These are phyloP conservation scores for Saturnispora hagleri DNA, from an alignment of 805 yeast species.

Conservation along the genomic window DNA sequence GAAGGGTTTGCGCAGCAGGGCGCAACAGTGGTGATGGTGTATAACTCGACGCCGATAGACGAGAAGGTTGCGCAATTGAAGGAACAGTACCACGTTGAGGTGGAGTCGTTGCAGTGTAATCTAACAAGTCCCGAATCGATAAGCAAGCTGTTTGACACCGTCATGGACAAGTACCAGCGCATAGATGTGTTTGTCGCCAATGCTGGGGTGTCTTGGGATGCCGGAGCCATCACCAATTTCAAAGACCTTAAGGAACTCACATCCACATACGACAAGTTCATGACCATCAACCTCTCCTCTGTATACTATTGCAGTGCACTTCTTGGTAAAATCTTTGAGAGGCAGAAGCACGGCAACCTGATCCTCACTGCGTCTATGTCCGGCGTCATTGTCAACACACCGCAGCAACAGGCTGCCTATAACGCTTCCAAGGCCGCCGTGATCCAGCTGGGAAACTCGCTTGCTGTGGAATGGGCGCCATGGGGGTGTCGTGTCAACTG, in stretches of 20 bases:
- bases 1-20: conserved; percentile 45
- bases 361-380: conserved; percentile 86
- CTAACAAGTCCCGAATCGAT: conserved; percentile 26
- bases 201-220: conserved; percentile 67
- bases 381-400: conserved; percentile 78
- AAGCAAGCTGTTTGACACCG: conserved; percentile 20
- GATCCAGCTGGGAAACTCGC: conserved; percentile 62
- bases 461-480: conserved; percentile 85
- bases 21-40: conserved; percentile 32
- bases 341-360: conserved; percentile 68
- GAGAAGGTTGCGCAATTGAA: conserved; percentile 9
- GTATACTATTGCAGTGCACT: conserved; percentile 72
- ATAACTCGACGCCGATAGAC: conserved; percentile 18
- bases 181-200: conserved; percentile 36
- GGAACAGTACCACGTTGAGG: conserved; percentile 11
- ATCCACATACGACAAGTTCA: conserved; percentile 60
- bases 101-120: conserved; percentile 24
- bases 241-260: conserved; percentile 34
- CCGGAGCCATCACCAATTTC: conserved; percentile 44
- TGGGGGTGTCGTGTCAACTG: conserved; percentile 81
- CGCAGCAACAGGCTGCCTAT: conserved; percentile 80
- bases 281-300: conserved; percentile 70
- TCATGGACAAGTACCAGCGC: conserved; percentile 29
- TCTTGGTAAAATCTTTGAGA: conserved; percentile 62
- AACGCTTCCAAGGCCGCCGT: conserved; percentile 84